These are phyloP conservation scores for Gossypium schwendimanii DNA, from an alignment of 441 rosid genomes.

Conservation along the genomic window DNA sequence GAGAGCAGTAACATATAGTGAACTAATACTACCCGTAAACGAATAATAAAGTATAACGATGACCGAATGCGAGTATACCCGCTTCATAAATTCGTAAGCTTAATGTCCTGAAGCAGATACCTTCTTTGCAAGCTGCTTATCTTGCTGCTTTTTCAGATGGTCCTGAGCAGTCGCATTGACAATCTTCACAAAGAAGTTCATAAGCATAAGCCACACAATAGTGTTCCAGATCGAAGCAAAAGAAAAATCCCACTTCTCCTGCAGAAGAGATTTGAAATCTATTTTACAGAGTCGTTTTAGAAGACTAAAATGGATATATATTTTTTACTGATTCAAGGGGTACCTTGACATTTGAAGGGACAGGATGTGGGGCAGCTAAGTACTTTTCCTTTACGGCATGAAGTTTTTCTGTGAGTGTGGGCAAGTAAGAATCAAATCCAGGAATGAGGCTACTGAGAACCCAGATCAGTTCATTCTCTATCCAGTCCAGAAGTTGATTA, in stretches of 20 bases:
- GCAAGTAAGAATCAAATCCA: conserved; percentile 58
- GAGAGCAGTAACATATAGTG: conserved; percentile 1
- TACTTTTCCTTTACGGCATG: conserved; percentile 56
- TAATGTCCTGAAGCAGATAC: conserved; percentile 22
- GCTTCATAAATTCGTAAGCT: conserved; percentile 20
- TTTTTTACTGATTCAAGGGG: not conserved
- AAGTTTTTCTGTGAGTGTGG: conserved; percentile 49
- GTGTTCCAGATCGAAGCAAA: conserved; percentile 77
- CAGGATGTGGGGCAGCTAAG: conserved; percentile 40
- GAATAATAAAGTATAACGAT: not conserved
- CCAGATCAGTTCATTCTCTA: conserved; percentile 81
- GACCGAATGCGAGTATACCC: not conserved
- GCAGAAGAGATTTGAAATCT: not conserved
- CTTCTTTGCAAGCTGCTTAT: conserved; percentile 41
- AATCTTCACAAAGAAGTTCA: conserved; percentile 82
- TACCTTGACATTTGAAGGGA: conserved; percentile 52
- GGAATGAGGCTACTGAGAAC: conserved; percentile 67
- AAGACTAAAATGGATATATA: not conserved
- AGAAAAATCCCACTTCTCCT: conserved; percentile 51
- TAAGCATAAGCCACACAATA: conserved; percentile 88
- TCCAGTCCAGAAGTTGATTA: conserved; percentile 87
- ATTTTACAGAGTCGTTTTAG: not conserved
- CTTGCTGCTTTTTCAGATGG: conserved; percentile 68
- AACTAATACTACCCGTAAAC: conserved; percentile 11
- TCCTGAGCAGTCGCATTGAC: conserved; percentile 74